These are phyloP conservation scores for Myxozyma vanderwaltii DNA, from an alignment of 805 yeast genomes.

Conservation along the genomic window DNA sequence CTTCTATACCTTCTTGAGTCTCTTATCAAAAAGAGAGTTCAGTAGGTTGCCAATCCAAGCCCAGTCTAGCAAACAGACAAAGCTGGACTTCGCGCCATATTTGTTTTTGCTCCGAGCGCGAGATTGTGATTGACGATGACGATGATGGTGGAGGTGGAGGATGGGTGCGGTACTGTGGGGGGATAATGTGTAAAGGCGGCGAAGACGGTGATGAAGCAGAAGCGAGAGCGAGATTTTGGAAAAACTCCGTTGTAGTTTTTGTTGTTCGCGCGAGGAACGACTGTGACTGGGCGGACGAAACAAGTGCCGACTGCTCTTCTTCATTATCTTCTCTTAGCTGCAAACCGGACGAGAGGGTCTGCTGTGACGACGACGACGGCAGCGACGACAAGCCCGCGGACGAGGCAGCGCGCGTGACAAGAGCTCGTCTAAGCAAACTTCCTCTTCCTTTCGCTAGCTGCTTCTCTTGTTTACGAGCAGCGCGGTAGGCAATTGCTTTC, in stretches of 20 bases:
- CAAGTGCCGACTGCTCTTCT: neutral
- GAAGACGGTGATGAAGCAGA: neutral
- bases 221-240: slow-evolving; percentile 1
- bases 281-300: slow-evolving; percentile 2
- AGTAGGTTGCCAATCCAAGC: slow-evolving; percentile 57
- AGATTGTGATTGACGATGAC: slow-evolving; percentile 35
- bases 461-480: slow-evolving; percentile 43
- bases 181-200: neutral
- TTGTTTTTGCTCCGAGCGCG: slow-evolving; percentile 57
- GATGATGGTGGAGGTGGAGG: neutral
- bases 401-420: slow-evolving; percentile 16
- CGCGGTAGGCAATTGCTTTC: slow-evolving; percentile 15
- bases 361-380: slow-evolving; percentile 3
- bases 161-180: neutral
- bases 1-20: no score
- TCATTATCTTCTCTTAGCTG: neutral
- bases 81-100: slow-evolving; percentile 69
- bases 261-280: slow-evolving; percentile 14
- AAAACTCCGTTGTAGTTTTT: slow-evolving; percentile 4
- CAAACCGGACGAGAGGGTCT: neutral
- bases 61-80: slow-evolving; percentile 58
- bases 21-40: slow-evolving; percentile 31
- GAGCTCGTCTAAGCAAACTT: slow-evolving; percentile 18
- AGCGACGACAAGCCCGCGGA: slow-evolving; percentile 1
- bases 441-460: slow-evolving; percentile 16